These are phyloP conservation scores for Arthrobotrys sinensis DNA, from an alignment of 2,329 filamentous ascomycete species.

Conservation along the genomic window DNA sequence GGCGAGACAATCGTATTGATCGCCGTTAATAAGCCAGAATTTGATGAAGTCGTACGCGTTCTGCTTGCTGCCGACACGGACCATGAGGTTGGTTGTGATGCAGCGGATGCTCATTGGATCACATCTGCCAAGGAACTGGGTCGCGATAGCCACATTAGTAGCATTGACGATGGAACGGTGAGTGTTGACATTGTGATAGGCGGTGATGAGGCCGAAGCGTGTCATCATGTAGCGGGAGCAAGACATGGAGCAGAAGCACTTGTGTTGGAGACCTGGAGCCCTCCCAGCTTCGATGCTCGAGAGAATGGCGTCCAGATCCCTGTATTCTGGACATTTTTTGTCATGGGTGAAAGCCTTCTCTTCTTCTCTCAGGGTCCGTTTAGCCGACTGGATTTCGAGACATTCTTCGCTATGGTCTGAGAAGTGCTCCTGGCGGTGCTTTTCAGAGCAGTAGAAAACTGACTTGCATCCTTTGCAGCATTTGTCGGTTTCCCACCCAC, in stretches of 20 bases:
- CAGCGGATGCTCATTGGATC: constrained; percentile 26
- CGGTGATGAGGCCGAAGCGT: constrained; percentile 14
- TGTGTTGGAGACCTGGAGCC: background rate
- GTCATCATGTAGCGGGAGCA: constrained; percentile 7
- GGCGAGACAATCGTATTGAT: constrained; percentile 32
- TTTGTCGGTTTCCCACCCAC: background rate
- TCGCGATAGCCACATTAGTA: constrained; percentile 7
- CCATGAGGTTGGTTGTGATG: constrained; percentile 30
- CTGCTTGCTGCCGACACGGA: constrained; percentile 20
- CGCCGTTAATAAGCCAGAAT: constrained; percentile 36
- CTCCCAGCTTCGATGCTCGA: background rate
- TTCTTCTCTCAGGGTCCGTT: background rate
- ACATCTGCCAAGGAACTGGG: constrained; percentile 32
- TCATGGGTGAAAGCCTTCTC: background rate
- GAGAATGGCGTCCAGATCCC: background rate
- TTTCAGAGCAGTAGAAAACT: constrained; percentile 10
- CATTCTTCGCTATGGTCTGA: background rate
- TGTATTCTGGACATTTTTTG: background rate
- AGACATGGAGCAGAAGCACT: constrained; percentile 15
- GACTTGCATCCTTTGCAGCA: constrained; percentile 4
- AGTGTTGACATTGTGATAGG: background rate
- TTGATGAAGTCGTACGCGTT: constrained; percentile 41
- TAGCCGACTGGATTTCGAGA: background rate
- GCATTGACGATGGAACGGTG: background rate
- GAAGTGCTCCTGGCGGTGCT: background rate